Base-by-base conservation (phyloP, 805 yeast species). In the Ogataea corticis region DNA sequence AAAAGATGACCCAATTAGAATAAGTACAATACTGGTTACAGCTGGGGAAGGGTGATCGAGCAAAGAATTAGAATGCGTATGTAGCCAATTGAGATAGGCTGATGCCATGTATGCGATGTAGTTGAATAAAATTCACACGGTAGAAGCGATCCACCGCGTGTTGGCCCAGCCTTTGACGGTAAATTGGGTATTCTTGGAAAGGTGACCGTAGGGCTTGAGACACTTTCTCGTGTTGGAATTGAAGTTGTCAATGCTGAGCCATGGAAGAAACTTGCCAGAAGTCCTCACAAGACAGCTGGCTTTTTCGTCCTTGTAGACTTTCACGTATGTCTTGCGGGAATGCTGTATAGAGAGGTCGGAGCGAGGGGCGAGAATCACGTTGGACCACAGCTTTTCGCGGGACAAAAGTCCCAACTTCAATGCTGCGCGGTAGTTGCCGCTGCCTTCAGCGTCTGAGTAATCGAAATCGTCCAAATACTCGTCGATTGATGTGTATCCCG, bases 81-180 rank as follows among this genome's bases (percentile, higher is more conserved):
- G 13, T 28, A 38, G 16, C 33, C 25, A 18, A 9, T 9, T 36
- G 6, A 35, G 25, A 34, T 23, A 10, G 32, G 39, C n/a, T 21
- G 25, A 37, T 27, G 33, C 40, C 27, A 37, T 37, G 42, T 16
- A 9, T 7, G 37, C 27, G 27, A 33, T 17, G 13, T 11, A 16
- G n/a, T n/a, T 19, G 6, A 19, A 39, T 31, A 31, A 30, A 4
- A 25, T 32, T 46, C 38, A 46, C 19, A 12, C n/a, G 34, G 46
- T 18, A 29, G 47, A 34, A 7, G 58, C 45, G 41, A 69, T 40
- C 80, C 80, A 76, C 42, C 78, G 55, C 41, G 68, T 57, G 50
- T 76, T 70, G 45, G 68, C 65, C 79, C 80, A 76, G 6, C 79
- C 79, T 51, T 71, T 74, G 14, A 72, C 75, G 12, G 80, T 75